Evolutionary conservation across 768 basidiomycete genomes (phyloP), one percentile per base, ranked within the genome.

Genomic region (Hygrocybe punicea): DNA sequence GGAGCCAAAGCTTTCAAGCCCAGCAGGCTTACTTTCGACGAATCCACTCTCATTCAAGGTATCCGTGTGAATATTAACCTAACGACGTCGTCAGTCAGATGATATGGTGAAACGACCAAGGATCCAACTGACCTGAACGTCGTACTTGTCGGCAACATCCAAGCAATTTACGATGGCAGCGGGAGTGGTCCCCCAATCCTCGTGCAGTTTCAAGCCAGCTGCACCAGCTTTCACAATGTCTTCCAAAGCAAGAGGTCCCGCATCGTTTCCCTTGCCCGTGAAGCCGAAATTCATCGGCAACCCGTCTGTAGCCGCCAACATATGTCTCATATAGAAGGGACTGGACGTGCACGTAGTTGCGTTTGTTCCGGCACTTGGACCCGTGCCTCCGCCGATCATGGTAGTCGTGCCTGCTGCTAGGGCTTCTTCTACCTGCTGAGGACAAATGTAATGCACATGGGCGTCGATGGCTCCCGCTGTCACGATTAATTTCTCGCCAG

Each of bases 41-140:
- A 96, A 98, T 1, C 95, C 96, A 60, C 92, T 93, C 75, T 99
- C 97, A 68, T 98, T 98, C 58, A 98, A 72, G 0, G 96, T 98
- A 68, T 98, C 97, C 0, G 94, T 95, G 67, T 99, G 97, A 37
- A 99, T 97, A 69, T 95, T 94, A 53, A 92, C 83, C 84, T 87
- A 33, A 10, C 21, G 4, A 35, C 46, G 8, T 16, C 4, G 44
- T 57, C 21, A 48, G 46, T 24, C 44, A 57, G 21, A 13, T 37
- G 45, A 19, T 23, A 40, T 37, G 45, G 19, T 23, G 36, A 8
- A 24, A 9, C 6, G 51, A 24, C 37, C 17, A 17, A 16, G n/a
- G 21, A 14, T 2, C 1, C 6, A 3, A 64, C 78, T 59, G 50
- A 91, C 88, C 81, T 98, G 96, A 3, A 99, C 91, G 69, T 99